Percentiles rank a stretch among this genome's conserved stretches.
Conservation (phyloP, 163 green algal genomes). For the Coccomyxa subellipsoidea region DNA sequence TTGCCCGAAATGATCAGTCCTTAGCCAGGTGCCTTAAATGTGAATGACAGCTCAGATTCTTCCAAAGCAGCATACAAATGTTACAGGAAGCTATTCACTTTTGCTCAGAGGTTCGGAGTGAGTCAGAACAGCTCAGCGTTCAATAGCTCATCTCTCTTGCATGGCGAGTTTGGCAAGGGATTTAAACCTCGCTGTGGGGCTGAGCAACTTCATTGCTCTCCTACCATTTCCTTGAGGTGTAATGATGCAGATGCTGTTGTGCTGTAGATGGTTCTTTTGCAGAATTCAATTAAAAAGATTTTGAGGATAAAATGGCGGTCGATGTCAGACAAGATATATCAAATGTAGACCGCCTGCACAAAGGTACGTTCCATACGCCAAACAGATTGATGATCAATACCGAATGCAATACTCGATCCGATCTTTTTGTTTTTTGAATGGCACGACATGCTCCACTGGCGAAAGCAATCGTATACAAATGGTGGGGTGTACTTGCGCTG, state of each 20-base stretch:
- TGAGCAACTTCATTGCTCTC: too few relatives aligned
- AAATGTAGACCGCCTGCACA: background rate
- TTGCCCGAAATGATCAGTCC: background rate
- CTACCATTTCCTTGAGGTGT: too few relatives aligned
- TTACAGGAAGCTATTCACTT: too few relatives aligned
- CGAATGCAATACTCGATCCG: background rate
- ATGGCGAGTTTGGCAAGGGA: background rate
- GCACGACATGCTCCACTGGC: too few relatives aligned
- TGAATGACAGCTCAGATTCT: background rate
- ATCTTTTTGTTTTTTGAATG: too few relatives aligned
- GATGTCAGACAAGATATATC: background rate
- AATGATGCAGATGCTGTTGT: too few relatives aligned
- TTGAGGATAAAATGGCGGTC: background rate
- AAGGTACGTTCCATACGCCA: background rate
- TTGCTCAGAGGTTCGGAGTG: too few relatives aligned
- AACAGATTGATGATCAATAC: background rate
- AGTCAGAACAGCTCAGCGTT: too few relatives aligned
- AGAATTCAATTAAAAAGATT: background rate
- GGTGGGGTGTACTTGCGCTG: too few relatives aligned
- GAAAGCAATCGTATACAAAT: too few relatives aligned
- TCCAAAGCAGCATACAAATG: background rate
- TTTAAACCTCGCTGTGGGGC: background rate
- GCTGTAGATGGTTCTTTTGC: too few relatives aligned
- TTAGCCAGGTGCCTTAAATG: background rate
- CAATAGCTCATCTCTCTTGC: background rate